Evolutionary conservation across 75 land plant species (phyloP).

Genomic region (Selaginella tamariscina): DNA sequence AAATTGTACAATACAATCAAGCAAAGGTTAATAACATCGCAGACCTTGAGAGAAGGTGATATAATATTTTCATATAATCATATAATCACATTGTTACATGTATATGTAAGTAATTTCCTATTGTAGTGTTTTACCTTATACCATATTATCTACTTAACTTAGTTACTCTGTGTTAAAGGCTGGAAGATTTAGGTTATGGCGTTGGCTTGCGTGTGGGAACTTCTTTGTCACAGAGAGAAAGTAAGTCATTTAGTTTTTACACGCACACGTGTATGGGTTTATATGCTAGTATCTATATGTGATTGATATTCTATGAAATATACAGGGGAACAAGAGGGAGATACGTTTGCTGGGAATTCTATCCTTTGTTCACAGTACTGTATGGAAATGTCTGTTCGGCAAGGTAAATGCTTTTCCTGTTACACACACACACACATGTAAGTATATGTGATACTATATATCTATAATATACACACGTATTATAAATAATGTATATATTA

Average conservation of each 20-base stretch:
- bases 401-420: slow-evolving; percentile 2
- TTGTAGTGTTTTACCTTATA: no score
- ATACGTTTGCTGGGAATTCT: slow-evolving; percentile 7
- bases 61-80: neutral
- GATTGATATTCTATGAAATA: neutral
- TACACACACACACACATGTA: no score
- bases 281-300: neutral
- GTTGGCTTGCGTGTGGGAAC: slow-evolving; percentile 80
- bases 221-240: slow-evolving; percentile 95
- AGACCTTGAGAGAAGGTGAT: slow-evolving; percentile 80
- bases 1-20: slow-evolving; percentile 95
- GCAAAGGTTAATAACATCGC: slow-evolving; percentile 86
- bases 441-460: neutral
- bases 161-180: no score
- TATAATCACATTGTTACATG: neutral
- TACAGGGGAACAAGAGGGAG: slow-evolving; percentile 24
- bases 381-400: slow-evolving; percentile 6
- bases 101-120: neutral
- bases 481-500: no score
- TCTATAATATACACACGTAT: no score
- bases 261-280: neutral
- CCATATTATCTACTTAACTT: no score
- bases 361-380: slow-evolving; percentile 11
- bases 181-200: slow-evolving; percentile 95
- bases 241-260: slow-evolving; percentile 20